Percentiles rank a stretch among this genome's conserved stretches.
Evolutionary conservation across 352 stramenopile genomes (phyloP).

Genomic region (Paralagenidium karlingii): DNA sequence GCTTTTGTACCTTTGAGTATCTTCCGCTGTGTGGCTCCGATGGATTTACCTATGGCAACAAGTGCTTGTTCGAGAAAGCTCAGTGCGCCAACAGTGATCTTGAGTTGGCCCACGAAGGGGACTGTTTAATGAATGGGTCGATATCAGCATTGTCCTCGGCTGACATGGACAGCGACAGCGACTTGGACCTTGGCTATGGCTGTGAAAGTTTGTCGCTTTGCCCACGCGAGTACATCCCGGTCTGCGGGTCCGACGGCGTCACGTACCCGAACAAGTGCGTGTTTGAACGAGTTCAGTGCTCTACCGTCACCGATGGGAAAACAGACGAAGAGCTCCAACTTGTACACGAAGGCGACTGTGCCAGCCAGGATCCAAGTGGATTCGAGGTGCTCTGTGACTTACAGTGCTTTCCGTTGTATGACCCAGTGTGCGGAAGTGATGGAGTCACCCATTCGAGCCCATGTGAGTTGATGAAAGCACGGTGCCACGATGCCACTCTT

Average conservation of each 20-base stretch:
- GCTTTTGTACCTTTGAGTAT: slow-evolving; percentile 1
- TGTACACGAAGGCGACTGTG: not conserved
- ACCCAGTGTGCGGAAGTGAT: slow-evolving; percentile 10
- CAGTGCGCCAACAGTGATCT: slow-evolving; percentile 6
- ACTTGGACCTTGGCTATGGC: too few species aligned
- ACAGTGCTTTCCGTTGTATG: slow-evolving; percentile 1
- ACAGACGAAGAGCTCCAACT: not conserved
- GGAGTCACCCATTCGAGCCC: slow-evolving; percentile 1
- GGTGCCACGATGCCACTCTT: not conserved
- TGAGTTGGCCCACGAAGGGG: slow-evolving; percentile 3
- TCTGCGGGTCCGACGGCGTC: slow-evolving; percentile 4
- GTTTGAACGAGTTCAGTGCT: too few species aligned
- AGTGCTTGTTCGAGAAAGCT: slow-evolving; percentile 6
- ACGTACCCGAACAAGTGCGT: slow-evolving; percentile 7
- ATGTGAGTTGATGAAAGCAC: not conserved
- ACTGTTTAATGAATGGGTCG: too few species aligned
- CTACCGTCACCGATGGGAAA: too few species aligned
- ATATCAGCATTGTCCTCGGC: too few species aligned
- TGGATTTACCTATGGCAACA: slow-evolving; percentile 11
- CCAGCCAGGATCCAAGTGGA: too few species aligned
- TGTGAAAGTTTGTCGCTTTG: too few species aligned
- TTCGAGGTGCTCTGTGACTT: too few species aligned
- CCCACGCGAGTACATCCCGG: slow-evolving; percentile 1
- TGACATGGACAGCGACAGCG: too few species aligned
- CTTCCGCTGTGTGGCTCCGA: slow-evolving; percentile 9